These are phyloP conservation scores for Calycina herbarum DNA, from an alignment of 2,329 filamentous ascomycete genomes.

Conservation along the genomic window DNA sequence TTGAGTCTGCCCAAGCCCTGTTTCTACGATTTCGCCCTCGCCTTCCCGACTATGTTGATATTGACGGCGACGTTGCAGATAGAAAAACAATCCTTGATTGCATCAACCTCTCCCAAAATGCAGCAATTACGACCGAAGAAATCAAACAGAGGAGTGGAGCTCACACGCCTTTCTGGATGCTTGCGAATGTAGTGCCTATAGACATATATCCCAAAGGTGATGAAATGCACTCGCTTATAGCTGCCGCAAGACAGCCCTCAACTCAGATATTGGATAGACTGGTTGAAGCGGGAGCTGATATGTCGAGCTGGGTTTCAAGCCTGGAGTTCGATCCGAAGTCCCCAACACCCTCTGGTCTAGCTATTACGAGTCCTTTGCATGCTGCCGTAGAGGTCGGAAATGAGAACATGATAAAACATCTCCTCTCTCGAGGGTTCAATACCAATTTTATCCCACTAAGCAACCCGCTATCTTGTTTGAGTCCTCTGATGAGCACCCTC, in stretches of 20 bases:
- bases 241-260: background rate
- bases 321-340: background rate
- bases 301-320: constrained; percentile 1
- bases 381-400: background rate
- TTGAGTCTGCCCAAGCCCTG: background rate
- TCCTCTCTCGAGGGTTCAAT: background rate
- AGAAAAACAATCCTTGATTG: background rate
- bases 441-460: background rate
- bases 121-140: background rate
- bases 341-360: background rate
- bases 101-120: background rate
- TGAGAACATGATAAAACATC: background rate
- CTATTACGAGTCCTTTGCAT: background rate
- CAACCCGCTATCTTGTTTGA: background rate
- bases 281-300: background rate
- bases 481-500: background rate
- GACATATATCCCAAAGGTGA: background rate
- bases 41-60: background rate
- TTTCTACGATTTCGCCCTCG: background rate
- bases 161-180: background rate
- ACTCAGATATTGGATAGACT: background rate
- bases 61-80: background rate
- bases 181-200: background rate
- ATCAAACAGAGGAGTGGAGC: background rate
- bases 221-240: background rate